phyloP scores from a whole-genome alignment of 305 asterid genomes.

The Coffea humblotiana region DNA sequence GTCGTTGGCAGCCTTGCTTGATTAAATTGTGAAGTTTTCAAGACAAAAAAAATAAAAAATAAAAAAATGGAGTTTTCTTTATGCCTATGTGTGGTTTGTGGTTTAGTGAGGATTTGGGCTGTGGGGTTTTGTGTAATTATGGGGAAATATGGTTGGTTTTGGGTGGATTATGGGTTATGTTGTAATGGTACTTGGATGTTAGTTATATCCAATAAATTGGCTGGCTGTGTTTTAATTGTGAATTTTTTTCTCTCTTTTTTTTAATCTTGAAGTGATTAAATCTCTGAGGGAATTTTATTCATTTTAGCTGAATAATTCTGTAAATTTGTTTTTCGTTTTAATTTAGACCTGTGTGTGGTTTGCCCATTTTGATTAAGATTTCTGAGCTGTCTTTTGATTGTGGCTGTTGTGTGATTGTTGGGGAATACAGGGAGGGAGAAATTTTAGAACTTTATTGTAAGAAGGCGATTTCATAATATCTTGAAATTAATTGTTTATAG shows the following conservation, averaged over 20 bases:
- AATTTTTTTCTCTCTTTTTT: not conserved
- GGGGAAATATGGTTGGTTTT: not conserved
- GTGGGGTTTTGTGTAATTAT: slow-evolving; percentile 15
- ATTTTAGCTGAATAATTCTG: not conserved
- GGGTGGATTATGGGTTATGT: not conserved
- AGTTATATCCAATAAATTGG: slow-evolving; percentile 6
- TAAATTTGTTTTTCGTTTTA: not conserved
- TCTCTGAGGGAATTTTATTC: not conserved
- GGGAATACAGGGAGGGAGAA: not conserved
- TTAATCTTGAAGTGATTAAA: not conserved
- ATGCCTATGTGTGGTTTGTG: not conserved
- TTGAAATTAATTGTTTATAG: not conserved
- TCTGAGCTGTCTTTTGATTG: not conserved
- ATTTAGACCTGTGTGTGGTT: not conserved
- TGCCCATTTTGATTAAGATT: not conserved
- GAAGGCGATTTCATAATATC: not conserved
- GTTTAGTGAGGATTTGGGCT: not conserved
- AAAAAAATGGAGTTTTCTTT: too few relatives aligned
- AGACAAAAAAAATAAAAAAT: not conserved
- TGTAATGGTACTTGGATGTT: not conserved
- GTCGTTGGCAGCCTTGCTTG: slow-evolving; percentile 55
- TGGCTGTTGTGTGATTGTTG: not conserved
- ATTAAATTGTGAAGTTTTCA: slow-evolving; percentile 3
- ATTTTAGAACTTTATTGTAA: not conserved
- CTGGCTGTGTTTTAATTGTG: slow-evolving; percentile 1